Evolutionary conservation across 371 early-diverging fungal species (phyloP).

Genomic region (Parasitella parasitica): DNA sequence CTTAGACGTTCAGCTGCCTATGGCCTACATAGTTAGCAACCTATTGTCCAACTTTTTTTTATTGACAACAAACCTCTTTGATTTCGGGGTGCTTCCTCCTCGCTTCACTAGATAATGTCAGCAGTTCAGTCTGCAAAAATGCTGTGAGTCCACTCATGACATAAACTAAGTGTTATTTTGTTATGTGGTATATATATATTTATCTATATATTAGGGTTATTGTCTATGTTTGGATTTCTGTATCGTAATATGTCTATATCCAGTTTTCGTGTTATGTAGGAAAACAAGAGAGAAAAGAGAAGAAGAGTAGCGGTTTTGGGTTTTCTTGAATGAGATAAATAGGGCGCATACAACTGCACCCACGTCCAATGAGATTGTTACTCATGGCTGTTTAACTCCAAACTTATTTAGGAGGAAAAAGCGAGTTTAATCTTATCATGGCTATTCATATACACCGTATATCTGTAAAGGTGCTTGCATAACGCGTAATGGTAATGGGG

Average conservation of each 20-base stretch:
- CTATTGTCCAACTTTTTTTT: background rate
- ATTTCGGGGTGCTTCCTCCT: constrained; percentile 91
- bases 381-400: too few species aligned
- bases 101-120: constrained; percentile 87
- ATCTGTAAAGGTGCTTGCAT: too few species aligned
- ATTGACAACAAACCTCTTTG: constrained; percentile 74
- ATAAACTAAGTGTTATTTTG: background rate
- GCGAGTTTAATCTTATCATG: too few species aligned
- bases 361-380: background rate
- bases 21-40: background rate
- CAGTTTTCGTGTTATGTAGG: too few species aligned
- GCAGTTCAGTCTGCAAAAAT: constrained; percentile 84
- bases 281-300: too few species aligned
- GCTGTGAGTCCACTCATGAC: constrained; percentile 60
- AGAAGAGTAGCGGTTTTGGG: too few species aligned
- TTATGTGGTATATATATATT: background rate
- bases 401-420: too few species aligned
- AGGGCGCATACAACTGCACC: background rate
- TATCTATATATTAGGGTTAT: background rate
- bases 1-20: constrained; percentile 64
- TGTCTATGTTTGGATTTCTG: background rate
- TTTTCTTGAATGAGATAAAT: too few species aligned
- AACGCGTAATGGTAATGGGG: too few species aligned
- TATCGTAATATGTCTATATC: too few species aligned
- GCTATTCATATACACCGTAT: background rate